Base-by-base conservation (phyloP, 805 yeast genomes). In the Schwanniomyces occidentalis region DNA sequence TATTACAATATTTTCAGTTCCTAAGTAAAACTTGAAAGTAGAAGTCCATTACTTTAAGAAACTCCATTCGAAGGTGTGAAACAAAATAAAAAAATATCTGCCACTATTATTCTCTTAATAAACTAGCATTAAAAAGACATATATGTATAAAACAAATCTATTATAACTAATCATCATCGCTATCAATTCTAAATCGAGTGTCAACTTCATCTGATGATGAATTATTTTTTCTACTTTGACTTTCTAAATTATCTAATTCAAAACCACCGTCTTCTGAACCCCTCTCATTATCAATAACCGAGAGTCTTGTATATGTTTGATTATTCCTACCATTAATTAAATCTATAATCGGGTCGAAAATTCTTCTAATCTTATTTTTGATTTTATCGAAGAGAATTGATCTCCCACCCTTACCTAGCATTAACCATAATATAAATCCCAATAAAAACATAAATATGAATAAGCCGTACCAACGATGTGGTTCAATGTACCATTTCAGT, bases 401-500 rank as follows among this genome's bases (percentile, higher is more conserved):
- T 29, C 65, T 43, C 2, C 57, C 53, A 24, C 46, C 38, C 20
- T 40, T 50, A 0, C 73, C 72, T 16, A 65, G 19, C 61, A 67
- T 48, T 29, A 67, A 46, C 53, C 63, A 49, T 3, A 51, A 39
- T 3, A 59, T 54, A 8, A 57, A 42, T 3, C 49, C 37, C 4
- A 61, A 21, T 19, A 67, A 40, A 4, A 52, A 18, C 13, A 47
- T 22, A 30, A 66, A 63, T 4, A 61, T 53, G n/a, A 58, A 33
- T 16, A 59, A 40, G 2, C 73, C 73, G 31, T 61, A 61, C 59
- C 65, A 54, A 15, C 72, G 51, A 42, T 69, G 73, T 1, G 74
- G 73, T 35, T 61, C 63, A 51, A 70, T 49, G 49, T 69, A 46
- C 73, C 72, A 54, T 49, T 62, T 54, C 68, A 61, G 68, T 30